Evolutionary conservation across 225 moss, liverwort and hornwort genomes (phyloP).

Genomic region (Climacium dendroides): DNA sequence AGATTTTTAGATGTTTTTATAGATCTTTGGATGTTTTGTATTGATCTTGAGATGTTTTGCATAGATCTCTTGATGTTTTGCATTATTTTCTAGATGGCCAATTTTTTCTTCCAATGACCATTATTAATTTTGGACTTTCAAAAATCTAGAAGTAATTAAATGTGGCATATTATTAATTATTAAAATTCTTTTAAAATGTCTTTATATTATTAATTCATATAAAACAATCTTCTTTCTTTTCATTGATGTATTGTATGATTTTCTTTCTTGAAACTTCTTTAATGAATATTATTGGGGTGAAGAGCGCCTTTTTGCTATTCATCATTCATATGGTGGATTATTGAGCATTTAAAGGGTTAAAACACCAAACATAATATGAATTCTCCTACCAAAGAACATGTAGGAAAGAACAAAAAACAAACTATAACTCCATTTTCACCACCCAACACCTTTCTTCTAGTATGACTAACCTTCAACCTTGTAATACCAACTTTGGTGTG

Average conservation of each 20-base stretch:
- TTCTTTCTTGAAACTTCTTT: not conserved
- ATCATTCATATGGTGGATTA: not conserved
- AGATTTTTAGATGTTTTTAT: no score
- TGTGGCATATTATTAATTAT: no score
- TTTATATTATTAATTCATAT: not conserved
- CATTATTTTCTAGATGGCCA: no score
- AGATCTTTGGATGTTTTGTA: no score
- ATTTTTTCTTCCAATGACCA: no score
- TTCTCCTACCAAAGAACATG: not conserved
- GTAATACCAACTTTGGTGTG: accelerated
- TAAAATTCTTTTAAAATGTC: not conserved
- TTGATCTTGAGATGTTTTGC: no score
- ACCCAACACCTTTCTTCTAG: not conserved
- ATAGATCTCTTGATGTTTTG: no score
- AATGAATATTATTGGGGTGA: not conserved
- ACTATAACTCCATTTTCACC: not conserved
- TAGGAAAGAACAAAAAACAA: no score
- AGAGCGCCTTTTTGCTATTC: not conserved
- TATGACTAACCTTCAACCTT: not conserved
- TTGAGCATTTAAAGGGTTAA: not conserved
- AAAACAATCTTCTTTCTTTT: not conserved
- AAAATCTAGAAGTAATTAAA: no score
- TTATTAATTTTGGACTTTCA: no score
- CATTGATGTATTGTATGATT: not conserved
- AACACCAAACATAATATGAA: accelerated